Evolutionary conservation across 768 basidiomycete species (phyloP).

Genomic region (Panaeolus papilionaceus): DNA sequence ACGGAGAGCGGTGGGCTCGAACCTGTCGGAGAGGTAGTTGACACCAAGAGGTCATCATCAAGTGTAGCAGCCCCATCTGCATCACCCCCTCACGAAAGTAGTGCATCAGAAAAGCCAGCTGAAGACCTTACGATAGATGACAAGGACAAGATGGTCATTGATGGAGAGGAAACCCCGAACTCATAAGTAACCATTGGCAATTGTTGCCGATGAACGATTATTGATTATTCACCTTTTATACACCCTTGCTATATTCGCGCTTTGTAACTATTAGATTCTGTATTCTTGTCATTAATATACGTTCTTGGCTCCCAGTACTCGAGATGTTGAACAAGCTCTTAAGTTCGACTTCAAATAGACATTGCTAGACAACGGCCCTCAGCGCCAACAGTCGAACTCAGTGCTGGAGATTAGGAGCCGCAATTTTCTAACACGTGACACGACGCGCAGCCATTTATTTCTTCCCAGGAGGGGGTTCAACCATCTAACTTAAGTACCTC

Average conservation of each 20-base stretch:
- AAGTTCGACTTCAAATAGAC: too few relatives aligned
- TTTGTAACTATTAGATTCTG: not conserved
- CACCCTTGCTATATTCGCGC: not conserved
- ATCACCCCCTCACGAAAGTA: slow-evolving; percentile 20
- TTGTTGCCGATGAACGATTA: not conserved
- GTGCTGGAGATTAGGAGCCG: too few relatives aligned
- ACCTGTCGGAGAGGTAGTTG: slow-evolving; percentile 14
- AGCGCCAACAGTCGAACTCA: too few relatives aligned
- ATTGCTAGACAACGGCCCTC: too few relatives aligned
- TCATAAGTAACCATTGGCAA: slow-evolving; percentile 5
- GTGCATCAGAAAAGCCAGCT: slow-evolving; percentile 8
- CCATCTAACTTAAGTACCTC: not conserved
- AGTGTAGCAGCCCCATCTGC: slow-evolving; percentile 13
- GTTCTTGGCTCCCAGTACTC: not conserved
- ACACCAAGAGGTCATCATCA: slow-evolving; percentile 8
- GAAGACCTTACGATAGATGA: not conserved
- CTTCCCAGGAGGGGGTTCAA: slow-evolving; percentile 27
- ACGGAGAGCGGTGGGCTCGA: slow-evolving; percentile 33
- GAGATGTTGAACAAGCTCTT: too few relatives aligned
- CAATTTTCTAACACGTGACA: not conserved
- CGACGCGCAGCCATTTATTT: slow-evolving; percentile 7
- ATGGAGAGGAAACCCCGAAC: not conserved
- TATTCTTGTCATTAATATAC: not conserved
- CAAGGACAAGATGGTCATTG: slow-evolving; percentile 1
- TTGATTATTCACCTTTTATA: too few relatives aligned